phyloP scores from a whole-genome alignment of 2,329 filamentous ascomycete genomes.

The Colletotrichum acutatum region DNA sequence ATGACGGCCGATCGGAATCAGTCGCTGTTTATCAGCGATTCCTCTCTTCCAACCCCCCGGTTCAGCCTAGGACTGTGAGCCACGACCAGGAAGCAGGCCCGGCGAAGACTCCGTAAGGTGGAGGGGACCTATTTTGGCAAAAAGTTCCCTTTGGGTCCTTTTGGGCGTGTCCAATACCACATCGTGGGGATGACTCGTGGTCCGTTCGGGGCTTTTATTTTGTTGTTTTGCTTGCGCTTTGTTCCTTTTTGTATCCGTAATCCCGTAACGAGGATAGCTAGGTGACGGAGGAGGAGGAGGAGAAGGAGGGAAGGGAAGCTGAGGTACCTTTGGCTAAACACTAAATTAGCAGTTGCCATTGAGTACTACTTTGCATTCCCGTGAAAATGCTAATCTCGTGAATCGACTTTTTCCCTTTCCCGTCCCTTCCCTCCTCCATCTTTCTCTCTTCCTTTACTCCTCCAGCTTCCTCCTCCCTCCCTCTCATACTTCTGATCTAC shows the following conservation, averaged over 20 bases:
- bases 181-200: constrained; percentile 8
- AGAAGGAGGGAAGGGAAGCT: too few relatives aligned
- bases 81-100: not conserved
- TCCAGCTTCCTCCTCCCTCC: too few relatives aligned
- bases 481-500: not conserved
- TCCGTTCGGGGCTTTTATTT: not conserved
- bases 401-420: not conserved
- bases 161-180: not conserved
- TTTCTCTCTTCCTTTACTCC: not conserved
- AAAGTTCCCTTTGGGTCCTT: not conserved
- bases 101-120: not conserved
- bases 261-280: not conserved
- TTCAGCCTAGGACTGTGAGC: not conserved
- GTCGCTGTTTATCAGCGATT: constrained; percentile 23
- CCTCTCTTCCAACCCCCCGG: not conserved
- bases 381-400: not conserved
- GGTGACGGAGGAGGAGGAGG: too few relatives aligned
- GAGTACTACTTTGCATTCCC: not conserved
- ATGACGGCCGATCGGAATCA: constrained; percentile 27
- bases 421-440: not conserved
- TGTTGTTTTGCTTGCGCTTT: not conserved
- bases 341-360: not conserved
- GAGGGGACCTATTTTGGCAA: not conserved
- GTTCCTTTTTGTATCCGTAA: not conserved
- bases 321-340: not conserved